Base-by-base conservation (phyloP, 1,284 basidiomycete genomes). In the Rhodotorula glutinis region DNA sequence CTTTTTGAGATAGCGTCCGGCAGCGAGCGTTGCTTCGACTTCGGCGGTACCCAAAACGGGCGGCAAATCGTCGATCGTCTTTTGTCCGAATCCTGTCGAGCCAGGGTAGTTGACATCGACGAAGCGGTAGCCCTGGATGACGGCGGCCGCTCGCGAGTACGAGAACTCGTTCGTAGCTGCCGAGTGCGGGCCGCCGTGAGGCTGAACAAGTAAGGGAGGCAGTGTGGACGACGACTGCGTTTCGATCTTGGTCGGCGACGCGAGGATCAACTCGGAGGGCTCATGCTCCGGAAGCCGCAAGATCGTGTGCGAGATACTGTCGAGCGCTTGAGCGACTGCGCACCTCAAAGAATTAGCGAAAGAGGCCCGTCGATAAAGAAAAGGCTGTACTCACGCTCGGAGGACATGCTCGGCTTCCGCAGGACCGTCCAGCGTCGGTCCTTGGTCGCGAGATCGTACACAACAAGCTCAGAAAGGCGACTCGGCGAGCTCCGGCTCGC, bases 141-240 rank as follows among this genome's bases (percentile, higher is more conserved):
- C 83, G 1, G 80, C 80, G 0, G 76, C 75, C 4, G 73, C 65
- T 0, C 41, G 56, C 1, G 76, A 77, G 71, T 87, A 88, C 1
- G 79, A 57, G 53, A 62, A 89, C 0, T 80, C 79, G 0, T 84
- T 85, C 0, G 81, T 80, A 16, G 74, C 79, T 0, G 82, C 79
- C 0, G 75, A 79, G 74, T 89, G 88, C 0, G 88, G 88, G 1
- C 88, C 88, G 10, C 88, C 88, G 70, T 89, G 88, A 7, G 83
- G 82, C n/a, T 80, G 76, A 2, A 83, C 83, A 55, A 89, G 79
- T 59, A 83, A 83, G 1, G 80, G 79, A 17, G 74, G 62, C 0
- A 59, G 72, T 25, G 65, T 69, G 13, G 72, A 29, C 5, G 38
- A 27, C 10, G 62, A 67, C 73, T 81, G 74, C 3, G 75, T 66